Conservation (phyloP, 2,329 filamentous ascomycete genomes). For the Botrytis aclada region DNA sequence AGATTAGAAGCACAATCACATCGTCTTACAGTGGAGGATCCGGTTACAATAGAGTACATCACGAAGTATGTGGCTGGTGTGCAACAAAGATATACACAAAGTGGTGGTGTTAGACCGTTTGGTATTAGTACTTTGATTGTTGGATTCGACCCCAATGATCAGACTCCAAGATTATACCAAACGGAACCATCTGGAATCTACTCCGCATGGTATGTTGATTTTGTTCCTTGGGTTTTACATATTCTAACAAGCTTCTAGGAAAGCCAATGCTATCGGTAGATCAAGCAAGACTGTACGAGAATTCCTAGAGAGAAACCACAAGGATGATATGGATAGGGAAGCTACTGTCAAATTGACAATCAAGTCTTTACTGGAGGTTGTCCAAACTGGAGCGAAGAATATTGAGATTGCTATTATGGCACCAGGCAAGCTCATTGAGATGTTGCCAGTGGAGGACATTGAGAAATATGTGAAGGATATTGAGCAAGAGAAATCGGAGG, state of each 20-base stretch:
- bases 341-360: conserved; percentile 95
- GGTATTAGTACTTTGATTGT: conserved; percentile 97
- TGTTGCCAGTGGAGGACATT: conserved; percentile 93
- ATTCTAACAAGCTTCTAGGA: conserved; percentile 57
- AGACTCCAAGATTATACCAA: conserved; percentile 87
- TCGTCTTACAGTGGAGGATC: conserved; percentile 94
- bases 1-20: conserved; percentile 96
- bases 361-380: conserved; percentile 96
- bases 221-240: not conserved
- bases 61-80: conserved; percentile 98
- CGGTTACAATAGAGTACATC: conserved; percentile 97
- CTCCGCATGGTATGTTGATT: conserved; percentile 79
- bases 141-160: conserved; percentile 94
- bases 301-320: conserved; percentile 98
- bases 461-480: conserved; percentile 98
- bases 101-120: conserved; percentile 96
- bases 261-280: conserved; percentile 96
- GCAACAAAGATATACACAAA: conserved; percentile 98
- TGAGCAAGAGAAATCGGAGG: conserved; percentile 98
- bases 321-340: conserved; percentile 94
- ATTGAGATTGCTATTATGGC: conserved; percentile 99
- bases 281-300: conserved; percentile 99
- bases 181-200: conserved; percentile 99
- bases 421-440: conserved; percentile 85
- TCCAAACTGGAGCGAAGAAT: conserved; percentile 98